phyloP scores from a whole-genome alignment of 2,329 filamentous ascomycete species.

The Sarocladium oryzae region DNA sequence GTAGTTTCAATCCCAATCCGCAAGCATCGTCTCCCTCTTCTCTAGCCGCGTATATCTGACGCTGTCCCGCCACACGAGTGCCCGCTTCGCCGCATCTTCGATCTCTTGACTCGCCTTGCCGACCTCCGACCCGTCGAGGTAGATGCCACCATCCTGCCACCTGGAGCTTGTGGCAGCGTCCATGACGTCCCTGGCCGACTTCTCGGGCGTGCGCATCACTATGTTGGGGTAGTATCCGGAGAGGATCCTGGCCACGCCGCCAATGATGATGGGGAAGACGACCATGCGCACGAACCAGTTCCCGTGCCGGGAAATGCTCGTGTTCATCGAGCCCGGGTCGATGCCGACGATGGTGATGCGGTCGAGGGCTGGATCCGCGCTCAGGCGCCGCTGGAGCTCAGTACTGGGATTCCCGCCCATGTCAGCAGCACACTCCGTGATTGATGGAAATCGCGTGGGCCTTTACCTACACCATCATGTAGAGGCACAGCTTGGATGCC shows the following conservation, averaged over 20 bases:
- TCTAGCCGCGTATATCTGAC: constrained; percentile 19
- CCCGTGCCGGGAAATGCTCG: constrained; percentile 22
- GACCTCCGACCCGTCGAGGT: constrained; percentile 27
- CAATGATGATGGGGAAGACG: constrained; percentile 19
- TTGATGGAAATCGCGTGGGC: too few relatives aligned
- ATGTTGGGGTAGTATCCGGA: constrained; percentile 24
- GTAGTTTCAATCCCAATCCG: constrained; percentile 19
- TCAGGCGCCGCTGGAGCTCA: constrained; percentile 28
- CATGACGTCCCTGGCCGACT: constrained; percentile 27
- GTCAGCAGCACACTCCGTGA: neutral
- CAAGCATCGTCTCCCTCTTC: constrained; percentile 20
- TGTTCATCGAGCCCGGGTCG: constrained; percentile 32
- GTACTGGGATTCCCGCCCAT: constrained; percentile 17
- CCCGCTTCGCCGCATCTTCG: constrained; percentile 22
- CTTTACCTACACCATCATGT: constrained; percentile 26
- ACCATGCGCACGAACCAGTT: constrained; percentile 18
- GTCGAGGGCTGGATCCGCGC: constrained; percentile 24
- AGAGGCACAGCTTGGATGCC: constrained; percentile 29
- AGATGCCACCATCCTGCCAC: constrained; percentile 22
- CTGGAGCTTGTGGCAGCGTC: constrained; percentile 24
- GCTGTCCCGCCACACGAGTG: constrained; percentile 25
- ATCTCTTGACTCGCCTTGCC: constrained; percentile 23
- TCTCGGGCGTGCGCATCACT: constrained; percentile 20
- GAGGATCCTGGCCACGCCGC: constrained; percentile 18
- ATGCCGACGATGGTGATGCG: constrained; percentile 30